Evolutionary conservation across 441 rosid species (phyloP), one percentile per base, ranked within the genome.

Genomic region (Pelargonium fulgidum): DNA sequence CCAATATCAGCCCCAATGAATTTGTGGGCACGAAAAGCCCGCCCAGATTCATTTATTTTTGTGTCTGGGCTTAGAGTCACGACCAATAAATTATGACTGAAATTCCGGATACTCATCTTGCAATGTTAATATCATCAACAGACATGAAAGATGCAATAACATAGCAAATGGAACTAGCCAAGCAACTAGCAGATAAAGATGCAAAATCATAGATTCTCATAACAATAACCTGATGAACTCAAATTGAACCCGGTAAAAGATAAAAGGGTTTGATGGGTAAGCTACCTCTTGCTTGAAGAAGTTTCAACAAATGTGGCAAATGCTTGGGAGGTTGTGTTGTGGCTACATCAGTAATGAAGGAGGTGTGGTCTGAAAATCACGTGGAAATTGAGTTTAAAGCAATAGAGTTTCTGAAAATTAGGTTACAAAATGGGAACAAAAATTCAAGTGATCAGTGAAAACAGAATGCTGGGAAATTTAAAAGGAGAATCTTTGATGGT

Each of bases 321-420:
- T 84, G 81, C 81, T 70, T 77, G 36, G 97, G 97, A 76, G 93
- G 91, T 75, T 84, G 75, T 76, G 86, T 74, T 70, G 81, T 85
- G 58, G 91, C 96, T 54, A 90, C 81, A n/a, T 87, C 89, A 77
- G 77, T 80, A 72, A 92, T 77, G 78, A 87, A 90, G 64, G 76
- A 69, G 13, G 73, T 45, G 73, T 88, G 93, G 1, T 82, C 95
- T 90, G 82, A 78, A 76, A 68, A 59, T 66, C 61, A 6, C 48
- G 65, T 24, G 16, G 7, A n/a, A n/a, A n/a, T 14, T 52, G 20
- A 36, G 41, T 16, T 52, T 52, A 52, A 52, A 52, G 59, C 59
- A 52, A n/a, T 12, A 50, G 8, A 50, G 8, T 50, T 50, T 50
- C 58, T 17, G 58, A 45, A 62, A 6, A 33, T n/a, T 50, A 50